Conservation (phyloP, 139 green algal genomes). For the Prasinococcaceae sp. region DNA sequence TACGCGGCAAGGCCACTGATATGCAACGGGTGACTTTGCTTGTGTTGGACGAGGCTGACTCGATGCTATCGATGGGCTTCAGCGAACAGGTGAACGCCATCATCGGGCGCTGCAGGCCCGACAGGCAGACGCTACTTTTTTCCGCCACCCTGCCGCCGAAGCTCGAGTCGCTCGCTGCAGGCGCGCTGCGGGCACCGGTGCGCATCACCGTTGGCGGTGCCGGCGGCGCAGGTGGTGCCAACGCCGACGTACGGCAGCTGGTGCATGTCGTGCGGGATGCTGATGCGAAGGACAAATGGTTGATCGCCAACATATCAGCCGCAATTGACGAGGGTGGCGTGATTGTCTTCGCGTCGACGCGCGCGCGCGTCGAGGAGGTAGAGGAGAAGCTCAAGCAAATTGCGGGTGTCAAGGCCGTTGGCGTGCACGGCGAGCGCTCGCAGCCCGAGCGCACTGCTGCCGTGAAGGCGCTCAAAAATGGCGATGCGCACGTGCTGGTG, state of each 20-base stretch:
- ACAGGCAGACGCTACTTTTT: conserved; percentile 75
- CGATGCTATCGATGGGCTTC: conserved; percentile 90
- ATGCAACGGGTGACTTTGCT: conserved; percentile 60
- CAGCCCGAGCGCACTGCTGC: conserved; percentile 41
- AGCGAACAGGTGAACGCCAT: conserved; percentile 47
- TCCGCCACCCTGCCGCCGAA: conserved; percentile 66
- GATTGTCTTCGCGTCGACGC: conserved; percentile 67
- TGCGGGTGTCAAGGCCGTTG: no score
- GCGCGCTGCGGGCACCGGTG: conserved; percentile 48
- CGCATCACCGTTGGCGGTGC: conserved; percentile 27
- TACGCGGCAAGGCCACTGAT: conserved; percentile 20
- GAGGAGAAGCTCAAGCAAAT: conserved; percentile 34
- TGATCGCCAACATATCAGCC: conserved; percentile 35
- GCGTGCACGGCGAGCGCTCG: conserved; percentile 82
- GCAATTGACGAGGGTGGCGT: conserved; percentile 69
- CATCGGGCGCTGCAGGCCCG: conserved; percentile 52
- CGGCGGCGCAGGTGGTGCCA: conserved; percentile 52
- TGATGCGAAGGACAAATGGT: conserved; percentile 47
- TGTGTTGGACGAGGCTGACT: conserved; percentile 81
- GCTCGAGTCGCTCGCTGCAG: conserved; percentile 49
- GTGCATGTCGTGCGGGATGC: conserved; percentile 42
- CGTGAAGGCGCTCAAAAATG: conserved; percentile 35
- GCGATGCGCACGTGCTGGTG: conserved; percentile 27
- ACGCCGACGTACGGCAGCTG: conserved; percentile 46
- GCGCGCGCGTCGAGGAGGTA: conserved; percentile 52